Evolutionary conservation across 805 yeast genomes (phyloP).

Genomic region (Tetrapisispora arboricola): DNA sequence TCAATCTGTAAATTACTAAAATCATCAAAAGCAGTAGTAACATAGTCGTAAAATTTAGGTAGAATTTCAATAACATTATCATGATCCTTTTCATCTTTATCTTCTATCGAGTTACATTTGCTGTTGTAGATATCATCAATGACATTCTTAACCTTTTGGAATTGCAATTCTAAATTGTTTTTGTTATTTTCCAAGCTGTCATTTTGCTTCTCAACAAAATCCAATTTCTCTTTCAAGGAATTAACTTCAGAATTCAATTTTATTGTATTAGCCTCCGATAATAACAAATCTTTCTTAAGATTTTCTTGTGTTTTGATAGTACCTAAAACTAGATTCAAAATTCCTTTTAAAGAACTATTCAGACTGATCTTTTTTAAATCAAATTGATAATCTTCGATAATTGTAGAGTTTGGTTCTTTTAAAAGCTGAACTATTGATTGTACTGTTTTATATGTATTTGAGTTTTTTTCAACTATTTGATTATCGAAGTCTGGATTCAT

Average conservation of each 20-base stretch:
- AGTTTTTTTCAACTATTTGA: slow-evolving; percentile 3
- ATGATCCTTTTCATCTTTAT: neutral
- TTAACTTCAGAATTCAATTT: neutral
- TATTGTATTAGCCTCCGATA: neutral
- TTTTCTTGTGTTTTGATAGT: neutral
- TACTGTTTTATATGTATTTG: neutral
- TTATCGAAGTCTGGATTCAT: slow-evolving; percentile 5
- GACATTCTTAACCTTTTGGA: neutral
- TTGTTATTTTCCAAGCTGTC: neutral
- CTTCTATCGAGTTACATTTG: neutral
- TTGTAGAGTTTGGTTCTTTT: neutral
- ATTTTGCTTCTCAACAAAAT: too few relatives aligned
- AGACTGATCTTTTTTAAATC: neutral
- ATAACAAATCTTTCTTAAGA: neutral
- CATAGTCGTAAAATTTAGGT: neutral
- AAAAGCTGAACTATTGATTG: neutral
- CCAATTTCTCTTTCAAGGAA: neutral
- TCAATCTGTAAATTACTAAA: neutral
- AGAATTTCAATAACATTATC: neutral
- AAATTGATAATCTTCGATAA: too few relatives aligned
- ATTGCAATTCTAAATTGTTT: neutral
- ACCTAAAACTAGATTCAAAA: neutral
- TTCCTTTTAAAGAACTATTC: neutral
- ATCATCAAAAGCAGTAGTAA: neutral
- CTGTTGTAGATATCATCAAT: neutral